Base-by-base conservation (phyloP, 2,329 filamentous ascomycete genomes). In the Xylariaceae sp. region DNA sequence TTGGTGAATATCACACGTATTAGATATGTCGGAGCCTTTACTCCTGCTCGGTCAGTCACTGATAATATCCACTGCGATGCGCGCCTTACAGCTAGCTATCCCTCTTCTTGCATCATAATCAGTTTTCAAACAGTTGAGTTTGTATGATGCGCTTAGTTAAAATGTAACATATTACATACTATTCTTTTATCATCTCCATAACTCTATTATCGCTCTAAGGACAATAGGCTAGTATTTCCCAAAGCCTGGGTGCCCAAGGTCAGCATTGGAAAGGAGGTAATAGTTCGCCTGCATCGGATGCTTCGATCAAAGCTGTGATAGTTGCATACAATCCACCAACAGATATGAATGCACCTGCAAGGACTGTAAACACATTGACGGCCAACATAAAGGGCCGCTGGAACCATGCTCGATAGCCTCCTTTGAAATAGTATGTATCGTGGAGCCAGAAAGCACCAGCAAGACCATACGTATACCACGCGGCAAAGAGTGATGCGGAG, bases 391-490 rank as follows among this genome's bases (percentile, higher is more conserved):
- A 44, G 54, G 73, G 74, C 35, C 68, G 69, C 16, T 64, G 64
- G 9, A 61, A 62, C 75, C 75, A 78, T 3, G 67, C 70, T 26
- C 55, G 56, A 45, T 67, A 66, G 1, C 76, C 74, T 24, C 72
- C 71, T 10, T 71, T 70, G 53, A 72, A 71, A 53, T 79, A 69
- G 49, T 77, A 80, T 1, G 70, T 66, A 47, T 81, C 77, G 60
- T 80, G 74, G 11, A 81, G 66, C 78, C 78, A 81, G 56, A 82
- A 81, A 8, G 74, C 75, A 4, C 78, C 79, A 1, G 77, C 77
- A 35, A 81, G 71, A 1, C 79, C 79, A 57, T 79, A 81, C 2
- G 77, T 81, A 54, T 78, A 82, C 79, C 79, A 82, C 1, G 75
- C 72, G 1, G 79, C 79, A 55, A 82, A 82, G 7, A 81, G 65